Percentiles rank a stretch among this genome's conserved stretches.
Conservation (phyloP, 805 yeast genomes). For the Candida loeiensis region DNA sequence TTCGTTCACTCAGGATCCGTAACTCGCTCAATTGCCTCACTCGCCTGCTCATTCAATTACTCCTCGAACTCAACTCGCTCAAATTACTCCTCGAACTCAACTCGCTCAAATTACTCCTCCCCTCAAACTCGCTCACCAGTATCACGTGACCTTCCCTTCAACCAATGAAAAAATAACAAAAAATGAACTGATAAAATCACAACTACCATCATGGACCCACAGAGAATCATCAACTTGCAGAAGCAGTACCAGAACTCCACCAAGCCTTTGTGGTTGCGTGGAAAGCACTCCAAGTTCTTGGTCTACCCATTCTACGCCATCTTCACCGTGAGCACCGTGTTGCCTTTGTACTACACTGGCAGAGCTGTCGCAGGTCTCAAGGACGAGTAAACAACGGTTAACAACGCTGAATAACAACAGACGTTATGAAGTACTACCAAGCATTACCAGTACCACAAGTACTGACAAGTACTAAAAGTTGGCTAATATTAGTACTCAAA, state of each 20-base stretch:
- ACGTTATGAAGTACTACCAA: too few species aligned
- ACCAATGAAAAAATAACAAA: conserved; percentile 11
- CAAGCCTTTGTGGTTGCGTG: conserved; percentile 45
- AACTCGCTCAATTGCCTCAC: too few species aligned
- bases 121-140: neutral
- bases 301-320: conserved; percentile 78
- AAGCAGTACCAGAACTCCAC: conserved; percentile 42
- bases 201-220: conserved; percentile 38
- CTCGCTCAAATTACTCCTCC: neutral
- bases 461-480: too few species aligned
- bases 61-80: neutral
- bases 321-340: conserved; percentile 61
- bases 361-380: conserved; percentile 72
- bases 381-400: conserved; percentile 25
- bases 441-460: too few species aligned
- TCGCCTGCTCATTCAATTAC: neutral
- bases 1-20: neutral
- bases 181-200: conserved; percentile 13
- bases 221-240: conserved; percentile 45
- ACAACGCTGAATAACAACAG: neutral
- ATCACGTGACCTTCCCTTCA: conserved; percentile 5
- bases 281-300: conserved; percentile 53
- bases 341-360: conserved; percentile 65
- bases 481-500: too few species aligned
- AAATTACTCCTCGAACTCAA: too few species aligned